phyloP scores from a whole-genome alignment of 345 rosid genomes.

The Rhizophora mangle region DNA sequence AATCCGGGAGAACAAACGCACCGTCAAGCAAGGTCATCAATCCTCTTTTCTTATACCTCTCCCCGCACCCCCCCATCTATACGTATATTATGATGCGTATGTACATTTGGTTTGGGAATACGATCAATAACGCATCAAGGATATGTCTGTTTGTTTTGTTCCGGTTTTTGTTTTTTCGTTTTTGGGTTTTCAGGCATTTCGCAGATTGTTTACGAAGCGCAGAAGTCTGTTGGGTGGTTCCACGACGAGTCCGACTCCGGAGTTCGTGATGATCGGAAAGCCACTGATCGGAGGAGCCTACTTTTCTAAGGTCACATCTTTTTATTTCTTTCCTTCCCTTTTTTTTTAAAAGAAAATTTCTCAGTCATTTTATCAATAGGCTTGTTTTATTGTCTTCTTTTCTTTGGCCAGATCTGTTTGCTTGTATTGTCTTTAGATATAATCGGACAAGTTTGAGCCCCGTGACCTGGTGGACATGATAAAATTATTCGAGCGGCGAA shows the following conservation, averaged over 20 bases:
- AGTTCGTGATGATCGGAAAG: constrained; percentile 22
- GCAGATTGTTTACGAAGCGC: constrained; percentile 66
- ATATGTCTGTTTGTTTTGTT: neutral
- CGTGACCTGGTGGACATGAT: too few species aligned
- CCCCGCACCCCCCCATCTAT: too few species aligned
- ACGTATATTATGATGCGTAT: neutral
- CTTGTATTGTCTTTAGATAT: too few species aligned
- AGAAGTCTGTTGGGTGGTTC: constrained; percentile 74
- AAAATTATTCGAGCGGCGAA: too few species aligned
- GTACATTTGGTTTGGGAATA: neutral
- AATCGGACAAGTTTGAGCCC: too few species aligned
- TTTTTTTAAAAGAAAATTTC: neutral
- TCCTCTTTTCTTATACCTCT: neutral
- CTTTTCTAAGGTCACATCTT: constrained; percentile 8
- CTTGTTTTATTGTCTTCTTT: too few species aligned
- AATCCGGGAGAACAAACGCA: constrained; percentile 73
- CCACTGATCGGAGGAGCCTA: constrained; percentile 41
- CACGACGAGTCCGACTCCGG: constrained; percentile 66
- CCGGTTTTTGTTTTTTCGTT: neutral
- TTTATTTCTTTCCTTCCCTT: neutral
- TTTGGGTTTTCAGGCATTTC: constrained; percentile 40
- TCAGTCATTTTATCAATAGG: neutral
- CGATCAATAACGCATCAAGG: too few species aligned
- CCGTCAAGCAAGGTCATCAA: constrained; percentile 62
- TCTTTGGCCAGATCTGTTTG: neutral